Base-by-base conservation (phyloP, 2,329 filamentous ascomycete genomes). In the Neofusicoccum parvum region DNA sequence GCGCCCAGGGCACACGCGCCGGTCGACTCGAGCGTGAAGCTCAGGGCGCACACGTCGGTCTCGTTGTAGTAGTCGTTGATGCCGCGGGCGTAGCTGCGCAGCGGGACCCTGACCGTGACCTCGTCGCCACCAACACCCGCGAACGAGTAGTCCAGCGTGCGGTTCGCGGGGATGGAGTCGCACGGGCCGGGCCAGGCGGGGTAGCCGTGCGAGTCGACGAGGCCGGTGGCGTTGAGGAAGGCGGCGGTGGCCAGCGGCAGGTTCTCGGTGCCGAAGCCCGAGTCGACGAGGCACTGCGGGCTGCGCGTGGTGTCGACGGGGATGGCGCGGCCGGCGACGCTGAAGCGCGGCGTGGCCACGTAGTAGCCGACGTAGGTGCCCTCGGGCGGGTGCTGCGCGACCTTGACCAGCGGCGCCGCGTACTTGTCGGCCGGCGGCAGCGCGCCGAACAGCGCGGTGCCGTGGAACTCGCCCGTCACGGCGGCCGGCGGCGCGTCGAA, bases 361-460 rank as follows among this genome's bases (percentile, higher is more conserved):
- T 46, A 64, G 62, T 64, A 64, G 20, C 48, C 62, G 1, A 54
- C 48, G 34, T 46, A 36, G 5, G 15, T 3, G 34, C 5, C 56
- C 51, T 68, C 67, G 65, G 74, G 65, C 20, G 67, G 68, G 59
- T 62, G 12, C 17, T 27, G 59, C 27, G 46, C 34, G 23, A 79
- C 69, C 49, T 73, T 71, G 43, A 78, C 73, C 9, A 79, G 68
- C 0, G 71, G 67, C 9, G 76, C 75, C 1, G 67, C 67, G 68
- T 72, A 77, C 67, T 79, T 79, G 39, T 72, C 72, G 2, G 66
- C 69, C 4, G 2, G 2, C 58, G 76, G 74, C 56, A 78, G 70
- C n/a, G 72, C 75, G 50, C 76, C 75, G 65, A 77, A 73, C 4
- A 79, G 68, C 2, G 70, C 70, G 20, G 71, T 72, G 53, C 76